Conservation (phyloP, 2,329 filamentous ascomycete genomes). For the Epichloe festucae region DNA sequence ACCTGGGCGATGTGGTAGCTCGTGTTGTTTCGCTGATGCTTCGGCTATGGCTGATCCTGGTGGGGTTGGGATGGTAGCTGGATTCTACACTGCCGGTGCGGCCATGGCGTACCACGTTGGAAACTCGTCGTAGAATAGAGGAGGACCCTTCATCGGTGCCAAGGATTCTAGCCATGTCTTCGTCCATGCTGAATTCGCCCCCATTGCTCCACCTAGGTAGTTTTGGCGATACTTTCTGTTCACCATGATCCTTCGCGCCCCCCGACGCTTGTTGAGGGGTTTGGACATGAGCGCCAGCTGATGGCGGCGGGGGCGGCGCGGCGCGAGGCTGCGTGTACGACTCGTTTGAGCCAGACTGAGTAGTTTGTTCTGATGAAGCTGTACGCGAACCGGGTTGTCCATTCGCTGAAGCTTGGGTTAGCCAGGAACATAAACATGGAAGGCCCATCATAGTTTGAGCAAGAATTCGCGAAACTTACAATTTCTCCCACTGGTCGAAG, state of each 20-base stretch:
- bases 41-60: conserved; percentile 39
- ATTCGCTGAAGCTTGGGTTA: conserved; percentile 1
- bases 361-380: neutral
- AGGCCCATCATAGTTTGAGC: neutral
- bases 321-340: conserved; percentile 46
- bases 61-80: conserved; percentile 22
- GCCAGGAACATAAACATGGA: neutral
- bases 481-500: conserved; percentile 23
- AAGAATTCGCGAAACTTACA: conserved; percentile 22
- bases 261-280: conserved; percentile 33
- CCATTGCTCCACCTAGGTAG: conserved; percentile 65
- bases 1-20: conserved; percentile 50
- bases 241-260: conserved; percentile 28
- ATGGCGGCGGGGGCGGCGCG: conserved; percentile 38
- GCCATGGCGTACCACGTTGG: conserved; percentile 86
- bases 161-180: conserved; percentile 85
- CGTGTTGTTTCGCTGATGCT: conserved; percentile 57
- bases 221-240: conserved; percentile 47
- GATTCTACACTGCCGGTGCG: conserved; percentile 70
- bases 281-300: conserved; percentile 15
- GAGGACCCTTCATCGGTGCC: conserved; percentile 64
- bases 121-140: conserved; percentile 76
- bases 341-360: conserved; percentile 24
- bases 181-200: conserved; percentile 85
- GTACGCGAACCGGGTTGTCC: conserved; percentile 3